Conservation (phyloP, 768 basidiomycete species). For the Filobasidium floriforme region DNA sequence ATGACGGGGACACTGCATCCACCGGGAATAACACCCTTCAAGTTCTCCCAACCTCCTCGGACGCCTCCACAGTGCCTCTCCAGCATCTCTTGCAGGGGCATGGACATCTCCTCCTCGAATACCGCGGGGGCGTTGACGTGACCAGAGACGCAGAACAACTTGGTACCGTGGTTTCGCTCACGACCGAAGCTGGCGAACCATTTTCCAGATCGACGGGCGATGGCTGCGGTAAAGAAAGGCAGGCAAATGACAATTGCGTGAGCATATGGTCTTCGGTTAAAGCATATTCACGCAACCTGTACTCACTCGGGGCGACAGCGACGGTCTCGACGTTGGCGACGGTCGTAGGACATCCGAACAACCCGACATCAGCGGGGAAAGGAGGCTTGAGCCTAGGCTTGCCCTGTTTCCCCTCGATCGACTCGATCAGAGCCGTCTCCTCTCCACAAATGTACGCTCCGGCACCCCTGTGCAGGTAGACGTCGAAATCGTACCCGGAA, state of each 20-base stretch:
- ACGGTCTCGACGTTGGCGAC: conserved; percentile 99
- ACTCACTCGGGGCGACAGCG: conserved; percentile 72
- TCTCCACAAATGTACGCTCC: conserved; percentile 99
- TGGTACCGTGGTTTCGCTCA: conserved; percentile 90
- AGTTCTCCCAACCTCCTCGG: conserved; percentile 88
- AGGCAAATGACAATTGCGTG: too few species aligned
- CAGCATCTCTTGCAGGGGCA: conserved; percentile 82
- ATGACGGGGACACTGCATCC: conserved; percentile 90
- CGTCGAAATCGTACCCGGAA: conserved; percentile 88
- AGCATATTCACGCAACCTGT: not conserved
- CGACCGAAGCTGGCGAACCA: conserved; percentile 94
- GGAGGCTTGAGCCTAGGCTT: conserved; percentile 97
- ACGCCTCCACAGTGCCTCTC: conserved; percentile 98
- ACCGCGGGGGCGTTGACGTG: conserved; percentile 98
- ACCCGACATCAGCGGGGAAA: conserved; percentile 95
- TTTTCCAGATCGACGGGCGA: conserved; percentile 72
- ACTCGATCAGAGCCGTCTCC: conserved; percentile 96
- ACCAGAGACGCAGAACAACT: conserved; percentile 89
- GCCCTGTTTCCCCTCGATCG: conserved; percentile 94
- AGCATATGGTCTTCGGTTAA: not conserved
- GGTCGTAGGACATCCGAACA: conserved; percentile 94
- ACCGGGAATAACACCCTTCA: conserved; percentile 93
- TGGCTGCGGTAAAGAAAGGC: conserved; percentile 47
- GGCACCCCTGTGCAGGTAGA: conserved; percentile 95
- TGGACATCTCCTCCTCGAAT: conserved; percentile 98